Base-by-base conservation (phyloP, 768 basidiomycete species). In the Trametes cubensis region DNA sequence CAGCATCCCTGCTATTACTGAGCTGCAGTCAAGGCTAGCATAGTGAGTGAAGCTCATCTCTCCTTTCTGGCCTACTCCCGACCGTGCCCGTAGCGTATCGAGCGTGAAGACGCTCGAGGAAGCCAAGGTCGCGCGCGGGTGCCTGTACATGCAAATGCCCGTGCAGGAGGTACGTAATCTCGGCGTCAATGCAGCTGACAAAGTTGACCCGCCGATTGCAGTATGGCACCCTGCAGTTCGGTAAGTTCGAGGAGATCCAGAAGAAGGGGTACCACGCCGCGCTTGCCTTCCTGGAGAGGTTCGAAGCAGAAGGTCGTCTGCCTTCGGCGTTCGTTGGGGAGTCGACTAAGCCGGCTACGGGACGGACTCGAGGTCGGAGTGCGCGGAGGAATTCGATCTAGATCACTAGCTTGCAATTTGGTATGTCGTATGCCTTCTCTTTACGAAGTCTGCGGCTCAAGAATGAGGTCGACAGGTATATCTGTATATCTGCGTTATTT, bases 81-180 rank as follows among this genome's bases (percentile, higher is more conserved):
- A 61, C 34, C 47, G 6, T 6, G 30, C n/a, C 50, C 28, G 38
- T 58, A 98, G 95, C 73, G 95, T 98, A 1, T 96, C 97, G 67
- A 94, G 93, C 65, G 95, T 98, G 34, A 92, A 88, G 70, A 96
- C 94, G 0, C 79, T 98, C 7, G 95, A 97, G 73, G 95, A 96
- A 65, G 95, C 94, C n/a, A 98, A 98, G 74, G 83, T 85, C 6
- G 83, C 89, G 3, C 89, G 89, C 8, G 92, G 90, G 1, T 95
- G 94, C 70, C 77, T 98, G 47, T 98, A 99, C 71, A 87, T 97
- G 74, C 84, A 85, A 62, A 92, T 98, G 90, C 97, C 97, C 0
- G 95, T 99, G 14, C 93, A 97, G 65, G 86, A 92, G 76, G 92
- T 92, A 26, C 11, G 34, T 28, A 17, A 40, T 40, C 17, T 41